These are phyloP conservation scores for Ambrosia hybrid DNA, from an alignment of 140 eudicot genomes.

Conservation along the genomic window DNA sequence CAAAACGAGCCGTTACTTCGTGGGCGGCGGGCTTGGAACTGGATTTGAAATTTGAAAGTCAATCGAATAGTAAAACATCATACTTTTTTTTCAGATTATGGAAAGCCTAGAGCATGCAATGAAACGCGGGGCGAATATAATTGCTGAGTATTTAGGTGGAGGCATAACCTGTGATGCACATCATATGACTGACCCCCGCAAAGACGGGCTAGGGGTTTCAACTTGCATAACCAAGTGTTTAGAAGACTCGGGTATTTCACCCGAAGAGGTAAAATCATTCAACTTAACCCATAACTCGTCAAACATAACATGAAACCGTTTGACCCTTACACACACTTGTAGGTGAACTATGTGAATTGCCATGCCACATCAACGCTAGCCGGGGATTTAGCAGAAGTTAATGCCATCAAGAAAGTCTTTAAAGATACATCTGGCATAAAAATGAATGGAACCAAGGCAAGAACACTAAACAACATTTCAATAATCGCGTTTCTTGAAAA, in stretches of 20 bases:
- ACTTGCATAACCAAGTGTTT: conserved; percentile 69
- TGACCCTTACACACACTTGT: conserved; percentile 8
- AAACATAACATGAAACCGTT: background rate
- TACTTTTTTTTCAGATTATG: conserved; percentile 47
- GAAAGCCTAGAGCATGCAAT: conserved; percentile 86
- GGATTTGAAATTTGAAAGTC: too few relatives aligned
- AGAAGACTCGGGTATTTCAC: conserved; percentile 74
- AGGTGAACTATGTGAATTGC: conserved; percentile 64
- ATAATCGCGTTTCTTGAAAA: background rate
- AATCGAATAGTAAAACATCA: background rate
- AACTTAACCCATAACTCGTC: background rate
- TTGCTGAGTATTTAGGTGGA: conserved; percentile 82
- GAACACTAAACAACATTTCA: conserved; percentile 5
- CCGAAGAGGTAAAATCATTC: conserved; percentile 64
- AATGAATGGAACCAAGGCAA: conserved; percentile 75
- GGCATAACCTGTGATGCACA: conserved; percentile 86
- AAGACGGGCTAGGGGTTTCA: conserved; percentile 84
- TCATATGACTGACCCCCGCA: conserved; percentile 89
- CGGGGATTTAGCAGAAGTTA: conserved; percentile 84
- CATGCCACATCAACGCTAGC: conserved; percentile 88
- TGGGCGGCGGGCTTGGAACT: too few relatives aligned
- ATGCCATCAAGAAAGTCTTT: conserved; percentile 73
- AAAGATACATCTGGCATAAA: conserved; percentile 80
- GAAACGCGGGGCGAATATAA: conserved; percentile 68
- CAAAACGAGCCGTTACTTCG: too few relatives aligned